phyloP scores from a whole-genome alignment of 768 basidiomycete species.

The Tylopilus rubrobrunneus region DNA sequence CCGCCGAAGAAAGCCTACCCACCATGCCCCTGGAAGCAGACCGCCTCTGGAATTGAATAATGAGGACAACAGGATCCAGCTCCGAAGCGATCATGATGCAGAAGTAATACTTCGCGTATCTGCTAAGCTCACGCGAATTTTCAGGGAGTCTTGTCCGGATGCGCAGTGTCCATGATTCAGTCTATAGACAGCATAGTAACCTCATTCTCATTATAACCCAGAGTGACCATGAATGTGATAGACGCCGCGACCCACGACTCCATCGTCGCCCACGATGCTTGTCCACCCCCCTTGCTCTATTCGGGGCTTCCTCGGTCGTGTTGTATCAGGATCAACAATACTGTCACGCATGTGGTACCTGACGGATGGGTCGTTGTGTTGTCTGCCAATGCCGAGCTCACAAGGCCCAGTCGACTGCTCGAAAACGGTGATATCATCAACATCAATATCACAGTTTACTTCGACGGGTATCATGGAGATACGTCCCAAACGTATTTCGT shows the following conservation, averaged over 20 bases:
- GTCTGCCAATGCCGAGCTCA: background rate
- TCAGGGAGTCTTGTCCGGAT: constrained; percentile 55
- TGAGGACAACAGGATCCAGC: constrained; percentile 37
- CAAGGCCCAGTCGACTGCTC: constrained; percentile 65
- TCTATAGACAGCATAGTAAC: background rate
- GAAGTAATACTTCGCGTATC: constrained; percentile 52
- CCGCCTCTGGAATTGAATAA: constrained; percentile 5
- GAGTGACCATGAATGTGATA: constrained; percentile 70
- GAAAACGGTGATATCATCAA: constrained; percentile 85
- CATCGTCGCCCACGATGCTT: constrained; percentile 65
- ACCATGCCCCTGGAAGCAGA: background rate
- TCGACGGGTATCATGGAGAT: constrained; percentile 87
- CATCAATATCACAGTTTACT: constrained; percentile 80
- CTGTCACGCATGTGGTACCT: constrained; percentile 86
- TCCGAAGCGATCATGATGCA: constrained; percentile 43
- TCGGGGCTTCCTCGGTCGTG: constrained; percentile 48
- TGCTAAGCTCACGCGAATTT: constrained; percentile 55
- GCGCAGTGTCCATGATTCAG: background rate
- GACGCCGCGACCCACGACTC: constrained; percentile 71
- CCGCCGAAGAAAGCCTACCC: background rate
- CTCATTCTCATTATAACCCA: constrained; percentile 40
- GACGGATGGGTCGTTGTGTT: constrained; percentile 60
- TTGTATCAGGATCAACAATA: constrained; percentile 78
- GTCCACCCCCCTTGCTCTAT: constrained; percentile 84
- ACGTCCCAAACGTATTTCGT: constrained; percentile 83